Evolutionary conservation across 257 asterid species (phyloP), one percentile per base, ranked within the genome.

Genomic region (Capsicum pubescens): DNA sequence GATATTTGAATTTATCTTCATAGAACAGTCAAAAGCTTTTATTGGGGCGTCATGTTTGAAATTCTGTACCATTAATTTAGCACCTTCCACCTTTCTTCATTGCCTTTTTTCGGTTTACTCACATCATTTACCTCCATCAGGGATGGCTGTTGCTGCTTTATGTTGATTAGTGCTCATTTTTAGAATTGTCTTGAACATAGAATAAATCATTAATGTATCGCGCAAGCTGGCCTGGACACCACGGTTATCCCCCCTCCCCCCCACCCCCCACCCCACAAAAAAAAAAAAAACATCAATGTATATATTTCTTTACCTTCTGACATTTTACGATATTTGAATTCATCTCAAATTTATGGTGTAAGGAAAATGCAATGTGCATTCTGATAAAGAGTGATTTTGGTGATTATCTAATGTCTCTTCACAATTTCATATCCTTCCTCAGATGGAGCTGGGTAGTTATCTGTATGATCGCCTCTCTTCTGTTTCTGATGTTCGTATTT

Each of bases 391-490:
- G 39, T 74, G 81, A 14, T 52, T 50, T 74, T 50, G 3, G 61
- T 50, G 39, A 54, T 54, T 3, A 42, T 44, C 14, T 16, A 69
- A 69, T 9, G 50, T 0, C 8, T 48, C 55, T 48, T n/a, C 58
- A 39, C 54, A 55, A 21, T 69, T 35, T 35, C 59, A 60, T 32
- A n/a, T 69, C 64, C 9, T 82, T 87, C 85, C 69, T 15, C 93
- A 93, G 99, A 91, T 92, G 36, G 98, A 92, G 91, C 88, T 94
- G 80, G 88, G 89, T 55, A 90, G 85, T 70, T 92, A 96, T 89
- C 86, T 96, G 54, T 91, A 94, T n/a, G 90, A 88, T 13, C 86
- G 88, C 46, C 88, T 96, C 85, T 79, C 83, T 19, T 87, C 94
- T 35, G 83, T 96, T 32, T 94, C 97, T 63, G 81, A 84, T 67